A percentile compares a stretch with the other conserved stretches of the same genome.
These are phyloP conservation scores for Euphorbia peplus DNA, from an alignment of 345 rosid species.

Conservation along the genomic window DNA sequence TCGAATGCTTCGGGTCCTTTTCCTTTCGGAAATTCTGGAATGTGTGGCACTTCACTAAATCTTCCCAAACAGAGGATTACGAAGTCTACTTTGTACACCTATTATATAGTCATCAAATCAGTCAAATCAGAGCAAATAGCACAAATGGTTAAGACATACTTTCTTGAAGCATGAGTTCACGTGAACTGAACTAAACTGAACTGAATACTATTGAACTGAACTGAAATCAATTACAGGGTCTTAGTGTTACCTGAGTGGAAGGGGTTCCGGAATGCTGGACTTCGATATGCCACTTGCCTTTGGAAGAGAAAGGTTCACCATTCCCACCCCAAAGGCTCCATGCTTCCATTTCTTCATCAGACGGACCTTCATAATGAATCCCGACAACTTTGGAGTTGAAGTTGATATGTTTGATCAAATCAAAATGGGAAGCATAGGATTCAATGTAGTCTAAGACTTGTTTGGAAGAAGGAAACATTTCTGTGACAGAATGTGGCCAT, in stretches of 20 bases:
- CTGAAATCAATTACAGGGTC: no score
- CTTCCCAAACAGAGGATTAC: slow-evolving; percentile 39
- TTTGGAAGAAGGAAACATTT: slow-evolving; percentile 23
- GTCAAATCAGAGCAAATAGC: no score
- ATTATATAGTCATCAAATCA: no score
- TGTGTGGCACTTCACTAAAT: slow-evolving; percentile 38
- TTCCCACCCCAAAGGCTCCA: slow-evolving; percentile 35
- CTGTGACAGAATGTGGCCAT: slow-evolving; percentile 39
- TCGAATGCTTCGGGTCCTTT: slow-evolving; percentile 42
- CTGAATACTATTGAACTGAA: no score
- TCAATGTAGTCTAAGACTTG: slow-evolving; percentile 34
- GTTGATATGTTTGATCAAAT: slow-evolving; percentile 33
- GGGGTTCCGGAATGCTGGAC: slow-evolving; percentile 18
- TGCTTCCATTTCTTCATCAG: slow-evolving; percentile 21
- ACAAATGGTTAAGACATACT: no score
- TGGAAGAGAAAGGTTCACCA: slow-evolving; percentile 27
- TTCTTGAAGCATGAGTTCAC: no score
- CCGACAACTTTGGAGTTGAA: slow-evolving; percentile 33
- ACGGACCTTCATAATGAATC: slow-evolving; percentile 18
- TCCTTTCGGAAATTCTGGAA: slow-evolving; percentile 36
- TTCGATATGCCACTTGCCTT: slow-evolving; percentile 36
- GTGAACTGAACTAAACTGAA: no score
- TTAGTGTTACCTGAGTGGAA: slow-evolving; percentile 28
- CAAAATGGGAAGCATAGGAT: slow-evolving; percentile 33
- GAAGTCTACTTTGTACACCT: slow-evolving; percentile 34